A percentile compares a stretch with the other conserved stretches of the same genome.
These are phyloP conservation scores for Maudiozyma saulgeensis DNA, from an alignment of 805 yeast genomes.

Conservation along the genomic window DNA sequence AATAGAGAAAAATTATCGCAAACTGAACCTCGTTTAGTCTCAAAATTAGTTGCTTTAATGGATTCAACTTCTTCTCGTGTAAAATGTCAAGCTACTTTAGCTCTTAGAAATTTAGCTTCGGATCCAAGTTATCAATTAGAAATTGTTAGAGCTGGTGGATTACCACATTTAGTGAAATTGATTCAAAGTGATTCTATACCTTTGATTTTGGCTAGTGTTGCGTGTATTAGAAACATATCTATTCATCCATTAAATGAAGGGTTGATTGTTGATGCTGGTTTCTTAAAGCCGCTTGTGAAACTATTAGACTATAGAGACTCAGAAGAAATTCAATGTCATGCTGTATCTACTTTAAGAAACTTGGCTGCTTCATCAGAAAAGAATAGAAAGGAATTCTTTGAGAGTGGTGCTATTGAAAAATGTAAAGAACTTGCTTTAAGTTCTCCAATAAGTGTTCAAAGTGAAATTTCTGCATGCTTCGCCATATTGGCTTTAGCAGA, in stretches of 20 bases:
- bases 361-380: constrained; percentile 93
- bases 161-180: constrained; percentile 84
- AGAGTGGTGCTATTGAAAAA: constrained; percentile 91
- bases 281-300: constrained; percentile 80
- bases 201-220: constrained; percentile 89
- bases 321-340: constrained; percentile 97
- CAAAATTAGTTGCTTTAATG: constrained; percentile 83
- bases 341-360: constrained; percentile 90
- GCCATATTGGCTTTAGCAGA: constrained; percentile 96
- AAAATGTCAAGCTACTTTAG: constrained; percentile 96
- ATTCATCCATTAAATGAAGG: constrained; percentile 96
- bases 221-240: constrained; percentile 93
- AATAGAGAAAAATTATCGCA: constrained; percentile 82
- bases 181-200: constrained; percentile 87
- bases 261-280: constrained; percentile 92
- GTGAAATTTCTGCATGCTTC: constrained; percentile 93
- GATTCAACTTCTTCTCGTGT: constrained; percentile 89
- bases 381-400: constrained; percentile 82
- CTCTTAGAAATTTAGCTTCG: constrained; percentile 88
- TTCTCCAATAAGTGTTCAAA: constrained; percentile 87
- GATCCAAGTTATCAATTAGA: constrained; percentile 94
- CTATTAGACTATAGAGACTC: constrained; percentile 76
- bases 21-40: constrained; percentile 85
- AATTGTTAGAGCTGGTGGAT: constrained; percentile 90
- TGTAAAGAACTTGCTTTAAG: constrained; percentile 78